These are phyloP conservation scores for Mucuna pruriens DNA, from an alignment of 306 rosid genomes.

Conservation along the genomic window DNA sequence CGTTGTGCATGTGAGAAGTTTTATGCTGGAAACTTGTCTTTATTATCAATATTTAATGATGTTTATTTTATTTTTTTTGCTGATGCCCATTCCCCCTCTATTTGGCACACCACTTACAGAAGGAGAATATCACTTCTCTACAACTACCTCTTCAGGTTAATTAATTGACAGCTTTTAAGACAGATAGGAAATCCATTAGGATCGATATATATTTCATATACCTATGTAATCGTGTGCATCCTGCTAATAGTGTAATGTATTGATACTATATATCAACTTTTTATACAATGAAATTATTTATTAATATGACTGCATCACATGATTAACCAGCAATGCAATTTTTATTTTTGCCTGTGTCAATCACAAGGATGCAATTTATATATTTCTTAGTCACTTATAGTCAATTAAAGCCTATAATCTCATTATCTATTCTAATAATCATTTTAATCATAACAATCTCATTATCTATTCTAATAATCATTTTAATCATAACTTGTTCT, in stretches of 20 bases:
- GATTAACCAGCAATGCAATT: background rate
- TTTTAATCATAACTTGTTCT: too few species aligned
- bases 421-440: too few species aligned
- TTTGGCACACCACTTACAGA: conserved; percentile 41
- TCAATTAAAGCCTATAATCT: too few species aligned
- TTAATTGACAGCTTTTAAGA: background rate
- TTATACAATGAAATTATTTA: background rate
- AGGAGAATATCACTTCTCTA: conserved; percentile 27
- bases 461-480: too few species aligned
- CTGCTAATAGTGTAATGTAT: background rate
- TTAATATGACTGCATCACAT: background rate
- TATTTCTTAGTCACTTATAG: too few species aligned
- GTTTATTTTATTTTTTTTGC: background rate
- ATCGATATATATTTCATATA: background rate
- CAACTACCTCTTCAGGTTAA: conserved; percentile 26
- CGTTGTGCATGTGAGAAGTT: conserved; percentile 28
- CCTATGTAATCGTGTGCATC: background rate
- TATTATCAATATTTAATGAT: conserved; percentile 16
- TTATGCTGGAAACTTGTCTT: conserved; percentile 31
- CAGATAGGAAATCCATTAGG: conserved; percentile 36
- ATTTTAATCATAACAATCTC: too few species aligned
- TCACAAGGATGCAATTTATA: too few species aligned
- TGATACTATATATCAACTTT: background rate
- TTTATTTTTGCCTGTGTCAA: too few species aligned
- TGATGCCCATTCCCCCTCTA: conserved; percentile 23